Conservation (phyloP, 306 rosid species). For the Delonix regia region DNA sequence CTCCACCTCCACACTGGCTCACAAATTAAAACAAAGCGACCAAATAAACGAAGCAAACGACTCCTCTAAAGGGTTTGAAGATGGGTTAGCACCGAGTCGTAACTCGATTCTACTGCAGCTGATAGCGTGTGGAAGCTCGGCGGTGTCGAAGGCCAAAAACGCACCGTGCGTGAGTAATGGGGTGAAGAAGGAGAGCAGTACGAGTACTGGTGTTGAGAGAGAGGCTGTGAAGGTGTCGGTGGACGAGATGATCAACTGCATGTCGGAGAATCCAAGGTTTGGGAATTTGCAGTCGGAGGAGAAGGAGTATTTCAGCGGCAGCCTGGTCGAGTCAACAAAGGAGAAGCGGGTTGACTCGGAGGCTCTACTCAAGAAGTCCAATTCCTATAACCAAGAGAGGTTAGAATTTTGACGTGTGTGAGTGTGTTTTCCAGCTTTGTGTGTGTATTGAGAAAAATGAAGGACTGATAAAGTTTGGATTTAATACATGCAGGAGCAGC, state of each 20-base stretch:
- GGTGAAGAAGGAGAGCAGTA: constrained; percentile 35
- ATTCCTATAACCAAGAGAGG: constrained; percentile 83
- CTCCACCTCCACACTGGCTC: constrained; percentile 1
- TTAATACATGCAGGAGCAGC: constrained; percentile 42
- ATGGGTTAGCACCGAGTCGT: constrained; percentile 44
- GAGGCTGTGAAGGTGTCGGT: constrained; percentile 47
- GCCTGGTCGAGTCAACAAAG: constrained; percentile 66
- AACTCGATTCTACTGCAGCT: constrained; percentile 73
- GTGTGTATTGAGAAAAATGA: neutral
- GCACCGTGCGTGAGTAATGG: constrained; percentile 35
- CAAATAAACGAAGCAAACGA: neutral
- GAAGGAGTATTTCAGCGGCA: constrained; percentile 90
- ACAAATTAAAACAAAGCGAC: constrained; percentile 25
- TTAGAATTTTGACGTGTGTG: constrained; percentile 13
- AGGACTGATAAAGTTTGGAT: neutral
- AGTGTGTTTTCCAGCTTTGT: too few species aligned
- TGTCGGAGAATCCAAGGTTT: constrained; percentile 80
- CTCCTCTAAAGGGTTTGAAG: constrained; percentile 5
- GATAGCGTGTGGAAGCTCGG: constrained; percentile 80
- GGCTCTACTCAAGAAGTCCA: constrained; percentile 61
- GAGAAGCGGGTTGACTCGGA: constrained; percentile 41
- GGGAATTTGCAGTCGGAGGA: constrained; percentile 76
- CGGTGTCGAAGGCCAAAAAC: constrained; percentile 47
- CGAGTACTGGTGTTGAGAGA: constrained; percentile 19
- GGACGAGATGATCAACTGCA: constrained; percentile 58